These are phyloP conservation scores for Debaryomyces prosopidis DNA, from an alignment of 805 yeast genomes.

Conservation along the genomic window DNA sequence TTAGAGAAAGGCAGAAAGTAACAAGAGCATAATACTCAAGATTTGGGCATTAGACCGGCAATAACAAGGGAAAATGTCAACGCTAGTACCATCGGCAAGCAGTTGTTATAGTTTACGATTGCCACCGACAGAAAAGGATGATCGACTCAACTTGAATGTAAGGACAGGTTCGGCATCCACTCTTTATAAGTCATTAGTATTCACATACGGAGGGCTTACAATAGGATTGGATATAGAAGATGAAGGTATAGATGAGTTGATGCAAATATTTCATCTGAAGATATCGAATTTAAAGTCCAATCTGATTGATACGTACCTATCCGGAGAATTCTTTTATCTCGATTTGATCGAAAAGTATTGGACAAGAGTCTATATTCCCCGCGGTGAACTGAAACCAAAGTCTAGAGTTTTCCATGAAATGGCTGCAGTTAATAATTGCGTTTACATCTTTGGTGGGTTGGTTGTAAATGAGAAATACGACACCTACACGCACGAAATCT, in stretches of 20 bases:
- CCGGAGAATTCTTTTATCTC: conserved; percentile 64
- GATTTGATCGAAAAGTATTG: conserved; percentile 61
- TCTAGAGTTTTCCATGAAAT: conserved; percentile 65
- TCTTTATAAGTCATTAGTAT: conserved; percentile 57
- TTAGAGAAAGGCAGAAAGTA: too few species aligned
- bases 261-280: conserved; percentile 35
- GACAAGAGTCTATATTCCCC: conserved; percentile 40
- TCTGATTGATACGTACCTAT: conserved; percentile 42
- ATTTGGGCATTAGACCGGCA: too few species aligned
- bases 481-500: neutral
- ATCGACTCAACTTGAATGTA: conserved; percentile 53
- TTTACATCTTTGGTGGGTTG: conserved; percentile 70
- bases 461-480: conserved; percentile 23
- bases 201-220: conserved; percentile 69
- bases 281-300: conserved; percentile 26
- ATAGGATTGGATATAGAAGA: conserved; percentile 51
- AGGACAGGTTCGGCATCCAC: conserved; percentile 70
- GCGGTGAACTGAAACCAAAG: conserved; percentile 25
- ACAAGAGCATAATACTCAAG: too few species aligned
- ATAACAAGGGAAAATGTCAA: conserved; percentile 45
- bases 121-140: conserved; percentile 56
- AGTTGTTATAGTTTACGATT: conserved; percentile 55
- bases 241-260: conserved; percentile 40
- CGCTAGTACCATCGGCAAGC: conserved; percentile 64
- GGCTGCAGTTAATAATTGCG: conserved; percentile 46